Percentiles rank a stretch among this genome's conserved stretches.
These are phyloP conservation scores for Naganishia liquefaciens DNA, from an alignment of 1,284 basidiomycete genomes.

Conservation along the genomic window DNA sequence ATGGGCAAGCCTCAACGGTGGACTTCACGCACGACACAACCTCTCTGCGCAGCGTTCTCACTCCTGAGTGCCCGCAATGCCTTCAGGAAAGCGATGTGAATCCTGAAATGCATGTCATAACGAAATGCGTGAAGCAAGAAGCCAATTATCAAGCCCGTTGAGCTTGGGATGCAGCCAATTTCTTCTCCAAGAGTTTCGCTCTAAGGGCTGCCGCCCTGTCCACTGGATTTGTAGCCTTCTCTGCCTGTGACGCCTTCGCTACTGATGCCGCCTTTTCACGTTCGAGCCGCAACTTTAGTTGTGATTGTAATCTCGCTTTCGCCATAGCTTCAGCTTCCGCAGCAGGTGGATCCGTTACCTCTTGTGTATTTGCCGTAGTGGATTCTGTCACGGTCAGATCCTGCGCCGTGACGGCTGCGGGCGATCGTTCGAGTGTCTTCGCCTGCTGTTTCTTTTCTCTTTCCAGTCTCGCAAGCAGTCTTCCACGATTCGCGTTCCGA, in stretches of 20 bases:
- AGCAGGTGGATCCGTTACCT: background rate
- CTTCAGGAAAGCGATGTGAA: background rate
- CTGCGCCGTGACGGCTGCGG: background rate
- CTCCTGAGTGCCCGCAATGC: too few relatives aligned
- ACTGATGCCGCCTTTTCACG: conserved; percentile 26
- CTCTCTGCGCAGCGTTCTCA: too few relatives aligned
- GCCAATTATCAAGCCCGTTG: background rate
- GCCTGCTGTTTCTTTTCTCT: conserved; percentile 10
- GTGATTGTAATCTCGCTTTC: conserved; percentile 20
- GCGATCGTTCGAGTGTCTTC: background rate
- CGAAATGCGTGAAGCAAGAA: too few relatives aligned
- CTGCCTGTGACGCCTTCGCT: background rate
- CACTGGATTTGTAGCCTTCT: background rate
- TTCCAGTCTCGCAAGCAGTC: conserved; percentile 2
- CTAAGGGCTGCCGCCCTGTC: conserved; percentile 27
- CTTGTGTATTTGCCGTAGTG: background rate
- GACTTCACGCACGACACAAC: too few relatives aligned
- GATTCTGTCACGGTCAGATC: background rate
- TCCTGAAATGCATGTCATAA: background rate
- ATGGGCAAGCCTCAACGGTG: too few relatives aligned
- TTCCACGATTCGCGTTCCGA: background rate
- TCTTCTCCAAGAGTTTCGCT: conserved; percentile 27
- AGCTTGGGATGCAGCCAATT: conserved; percentile 7
- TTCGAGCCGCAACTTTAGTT: conserved; percentile 25
- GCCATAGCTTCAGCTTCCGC: conserved; percentile 19